These are phyloP conservation scores for Colletotrichum musicola DNA, from an alignment of 2,329 filamentous ascomycete species.

Conservation along the genomic window DNA sequence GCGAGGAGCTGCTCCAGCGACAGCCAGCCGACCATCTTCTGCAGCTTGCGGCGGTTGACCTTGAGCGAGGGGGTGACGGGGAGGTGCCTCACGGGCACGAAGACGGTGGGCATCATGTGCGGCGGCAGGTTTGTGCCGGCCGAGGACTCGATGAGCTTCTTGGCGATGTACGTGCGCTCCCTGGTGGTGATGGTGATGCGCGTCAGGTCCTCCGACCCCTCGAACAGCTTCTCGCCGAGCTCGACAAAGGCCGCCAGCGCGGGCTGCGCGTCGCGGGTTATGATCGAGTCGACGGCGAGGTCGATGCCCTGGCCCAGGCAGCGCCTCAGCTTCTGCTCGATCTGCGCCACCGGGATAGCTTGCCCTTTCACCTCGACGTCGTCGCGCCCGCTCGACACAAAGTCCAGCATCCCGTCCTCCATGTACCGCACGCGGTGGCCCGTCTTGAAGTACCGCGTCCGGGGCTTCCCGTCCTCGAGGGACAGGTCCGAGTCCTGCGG, in stretches of 20 bases:
- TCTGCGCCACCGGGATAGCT: conserved; percentile 55
- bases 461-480: conserved; percentile 44
- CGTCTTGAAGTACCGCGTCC: conserved; percentile 60
- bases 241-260: conserved; percentile 64
- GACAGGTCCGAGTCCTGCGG: conserved; percentile 40
- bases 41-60: conserved; percentile 62
- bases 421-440: conserved; percentile 64
- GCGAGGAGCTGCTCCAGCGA: conserved; percentile 58
- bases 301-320: conserved; percentile 61
- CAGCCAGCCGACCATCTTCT: conserved; percentile 57
- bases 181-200: conserved; percentile 55
- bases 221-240: conserved; percentile 55
- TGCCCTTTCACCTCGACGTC: conserved; percentile 55
- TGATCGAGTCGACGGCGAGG: conserved; percentile 62
- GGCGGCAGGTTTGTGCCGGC: conserved; percentile 54
- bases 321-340: conserved; percentile 59
- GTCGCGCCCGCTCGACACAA: conserved; percentile 59
- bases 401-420: conserved; percentile 62
- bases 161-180: conserved; percentile 58
- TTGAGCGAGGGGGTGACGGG: conserved; percentile 65
- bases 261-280: conserved; percentile 57
- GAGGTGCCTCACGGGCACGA: conserved; percentile 61
- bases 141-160: conserved; percentile 57
- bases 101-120: conserved; percentile 61
- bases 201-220: conserved; percentile 53